Evolutionary conservation across 306 rosid genomes (phyloP), one percentile per base, ranked within the genome.

Genomic region (Citrullus amarus): DNA sequence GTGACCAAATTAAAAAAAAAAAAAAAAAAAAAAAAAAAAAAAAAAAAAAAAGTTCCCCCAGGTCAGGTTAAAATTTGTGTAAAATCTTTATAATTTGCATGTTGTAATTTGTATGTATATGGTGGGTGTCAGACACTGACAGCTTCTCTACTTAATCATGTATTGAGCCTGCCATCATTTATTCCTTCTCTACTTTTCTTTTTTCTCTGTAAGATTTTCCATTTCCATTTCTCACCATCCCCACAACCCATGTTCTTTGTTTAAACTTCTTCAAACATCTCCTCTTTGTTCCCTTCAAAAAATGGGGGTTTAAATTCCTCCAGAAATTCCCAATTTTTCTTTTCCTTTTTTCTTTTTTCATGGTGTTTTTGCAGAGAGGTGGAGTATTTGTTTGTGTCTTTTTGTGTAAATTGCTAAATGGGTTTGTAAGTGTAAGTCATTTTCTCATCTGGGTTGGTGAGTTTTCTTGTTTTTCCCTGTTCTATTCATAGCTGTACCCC

Each of bases 111-210:
- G 54, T 75, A 56, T 50, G 76, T 66, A 17, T 78, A 8, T 9
- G 79, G 82, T 85, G 82, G 83, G 85, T 83, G 81, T 86, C 90
- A 82, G 91, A 84, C 89, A 63, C 86, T 85, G 96, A 92, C 94
- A 92, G 88, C 89, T 86, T 84, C 76, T 77, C 75, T 73, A 68
- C 36, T 82, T 81, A 87, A 87, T 85, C 88, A 85, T 87, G 69
- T 75, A 76, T 70, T 87, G 72, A 79, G 76, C 81, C 80, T 79
- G 82, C 77, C 76, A 51, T 83, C 89, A 82, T 73, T 73, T 72
- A 80, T 84, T 78, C 78, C 14, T 6, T 54, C 70, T 2, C 75
- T 59, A 30, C 55, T 59, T 67, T 68, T 84, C 46, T 15, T 69
- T 28, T 43, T 81, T 57, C 67, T 83, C 76, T 56, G 9, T 75